Percentiles rank a stretch among this genome's conserved stretches.
Evolutionary conservation across 768 basidiomycete species (phyloP).

Genomic region (Glaciozyma martinii): DNA sequence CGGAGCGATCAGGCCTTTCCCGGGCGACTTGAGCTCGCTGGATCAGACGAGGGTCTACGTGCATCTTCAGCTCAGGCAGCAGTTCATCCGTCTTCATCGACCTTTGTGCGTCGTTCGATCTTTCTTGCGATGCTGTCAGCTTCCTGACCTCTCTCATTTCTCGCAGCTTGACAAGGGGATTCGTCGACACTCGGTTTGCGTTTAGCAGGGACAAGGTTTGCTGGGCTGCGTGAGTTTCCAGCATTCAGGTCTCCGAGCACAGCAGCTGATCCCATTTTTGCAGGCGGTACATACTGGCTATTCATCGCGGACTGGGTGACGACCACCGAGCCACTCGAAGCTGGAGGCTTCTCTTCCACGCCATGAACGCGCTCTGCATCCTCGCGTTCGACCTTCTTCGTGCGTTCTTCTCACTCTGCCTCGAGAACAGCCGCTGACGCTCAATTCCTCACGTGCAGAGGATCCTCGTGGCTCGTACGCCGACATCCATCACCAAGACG

Average conservation of each 20-base stretch:
- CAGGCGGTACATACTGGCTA: conserved; percentile 4
- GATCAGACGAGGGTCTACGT: conserved; percentile 14
- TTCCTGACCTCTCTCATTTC: background rate
- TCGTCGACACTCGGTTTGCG: conserved; percentile 15
- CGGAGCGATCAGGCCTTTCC: conserved; percentile 8
- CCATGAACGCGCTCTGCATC: conserved; percentile 20
- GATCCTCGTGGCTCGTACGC: conserved; percentile 12
- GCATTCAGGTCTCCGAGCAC: too few relatives aligned
- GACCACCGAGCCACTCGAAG: background rate
- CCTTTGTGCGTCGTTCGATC: conserved; percentile 16
- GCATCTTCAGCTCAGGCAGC: conserved; percentile 4
- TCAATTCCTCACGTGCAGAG: background rate
- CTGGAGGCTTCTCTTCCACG: conserved; percentile 11
- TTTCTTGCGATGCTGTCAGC: background rate
- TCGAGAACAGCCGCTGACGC: too few relatives aligned
- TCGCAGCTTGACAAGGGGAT: conserved; percentile 20
- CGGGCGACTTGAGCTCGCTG: background rate
- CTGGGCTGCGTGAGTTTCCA: conserved; percentile 16
- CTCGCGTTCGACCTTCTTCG: conserved; percentile 23
- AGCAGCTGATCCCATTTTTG: too few relatives aligned
- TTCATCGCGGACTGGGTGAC: conserved; percentile 2
- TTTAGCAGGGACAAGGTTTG: background rate
- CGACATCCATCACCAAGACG: conserved; percentile 13
- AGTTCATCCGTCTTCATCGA: conserved; percentile 21
- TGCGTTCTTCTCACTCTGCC: background rate